phyloP scores from a whole-genome alignment of 352 stramenopile species.

The Bremia lactucae region DNA sequence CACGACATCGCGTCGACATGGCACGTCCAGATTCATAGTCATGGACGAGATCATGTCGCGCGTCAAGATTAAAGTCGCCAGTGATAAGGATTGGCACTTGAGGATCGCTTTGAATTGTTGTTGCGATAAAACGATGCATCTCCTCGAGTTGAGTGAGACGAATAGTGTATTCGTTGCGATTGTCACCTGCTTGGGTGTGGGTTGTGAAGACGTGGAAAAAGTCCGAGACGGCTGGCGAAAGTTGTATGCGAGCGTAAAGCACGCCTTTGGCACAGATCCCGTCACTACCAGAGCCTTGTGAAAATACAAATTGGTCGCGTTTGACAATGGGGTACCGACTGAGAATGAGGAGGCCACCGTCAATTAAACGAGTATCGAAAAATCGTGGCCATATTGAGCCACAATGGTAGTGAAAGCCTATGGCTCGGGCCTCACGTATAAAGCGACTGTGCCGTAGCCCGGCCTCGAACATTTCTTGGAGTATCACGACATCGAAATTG shows the following conservation, averaged over 20 bases:
- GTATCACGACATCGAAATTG: constrained; percentile 59
- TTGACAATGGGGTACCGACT: constrained; percentile 74
- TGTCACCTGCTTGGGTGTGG: constrained; percentile 70
- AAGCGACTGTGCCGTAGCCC: constrained; percentile 46
- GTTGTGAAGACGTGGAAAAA: constrained; percentile 79
- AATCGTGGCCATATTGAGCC: constrained; percentile 60
- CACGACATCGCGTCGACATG: constrained; percentile 27
- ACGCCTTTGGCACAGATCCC: constrained; percentile 67
- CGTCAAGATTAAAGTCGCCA: constrained; percentile 75
- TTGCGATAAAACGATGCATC: constrained; percentile 47
- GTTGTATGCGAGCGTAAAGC: constrained; percentile 64
- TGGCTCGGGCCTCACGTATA: constrained; percentile 32
- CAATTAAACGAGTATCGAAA: constrained; percentile 44
- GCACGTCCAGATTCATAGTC: constrained; percentile 12
- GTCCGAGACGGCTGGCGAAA: constrained; percentile 53
- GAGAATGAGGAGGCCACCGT: constrained; percentile 71
- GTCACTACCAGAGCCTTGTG: constrained; percentile 49
- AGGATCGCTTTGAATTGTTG: constrained; percentile 36
- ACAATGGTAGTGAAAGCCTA: constrained; percentile 69
- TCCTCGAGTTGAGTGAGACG: constrained; percentile 49
- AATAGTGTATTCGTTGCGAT: constrained; percentile 34
- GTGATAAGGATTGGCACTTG: constrained; percentile 54
- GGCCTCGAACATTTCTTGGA: constrained; percentile 77
- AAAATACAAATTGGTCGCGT: constrained; percentile 46
- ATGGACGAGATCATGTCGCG: constrained; percentile 57